phyloP scores from a whole-genome alignment of 192 early-diverging fungal genomes.

The Rhizophagus prolifer region DNA sequence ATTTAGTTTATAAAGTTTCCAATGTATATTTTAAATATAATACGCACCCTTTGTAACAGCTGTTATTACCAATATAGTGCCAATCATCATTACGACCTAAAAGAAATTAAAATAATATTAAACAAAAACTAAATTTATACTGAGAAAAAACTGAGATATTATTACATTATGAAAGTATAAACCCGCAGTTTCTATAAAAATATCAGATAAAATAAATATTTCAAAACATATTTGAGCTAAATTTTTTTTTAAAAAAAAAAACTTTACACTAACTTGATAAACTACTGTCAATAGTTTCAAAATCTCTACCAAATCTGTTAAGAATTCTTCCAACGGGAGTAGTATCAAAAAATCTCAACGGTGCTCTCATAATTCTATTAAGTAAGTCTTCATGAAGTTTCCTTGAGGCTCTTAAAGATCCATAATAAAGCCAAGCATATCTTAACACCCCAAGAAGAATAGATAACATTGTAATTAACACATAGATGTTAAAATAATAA shows the following conservation, averaged over 20 bases:
- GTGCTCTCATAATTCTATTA: slow-evolving; percentile 58
- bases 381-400: slow-evolving; percentile 56
- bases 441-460: slow-evolving; percentile 40
- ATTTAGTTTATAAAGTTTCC: slow-evolving; percentile 31
- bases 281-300: slow-evolving; percentile 73
- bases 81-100: slow-evolving; percentile 39
- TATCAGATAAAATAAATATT: neutral
- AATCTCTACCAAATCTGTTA: slow-evolving; percentile 87
- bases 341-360: slow-evolving; percentile 85
- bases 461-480: slow-evolving; percentile 53
- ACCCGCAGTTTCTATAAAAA: slow-evolving; percentile 36
- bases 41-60: slow-evolving; percentile 70
- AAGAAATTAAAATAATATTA: neutral
- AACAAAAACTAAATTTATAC: neutral
- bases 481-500: slow-evolving; percentile 65
- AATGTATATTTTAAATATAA: slow-evolving; percentile 52
- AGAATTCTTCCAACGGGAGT: slow-evolving; percentile 79
- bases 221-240: neutral
- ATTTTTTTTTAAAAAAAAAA: neutral
- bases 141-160: neutral
- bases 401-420: slow-evolving; percentile 56
- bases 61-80: slow-evolving; percentile 62
- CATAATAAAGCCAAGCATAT: slow-evolving; percentile 41
- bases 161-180: slow-evolving; percentile 47
- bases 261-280: slow-evolving; percentile 30